Conservation (phyloP, 148 eudicot species). For the Heliamphora exappendiculata region DNA sequence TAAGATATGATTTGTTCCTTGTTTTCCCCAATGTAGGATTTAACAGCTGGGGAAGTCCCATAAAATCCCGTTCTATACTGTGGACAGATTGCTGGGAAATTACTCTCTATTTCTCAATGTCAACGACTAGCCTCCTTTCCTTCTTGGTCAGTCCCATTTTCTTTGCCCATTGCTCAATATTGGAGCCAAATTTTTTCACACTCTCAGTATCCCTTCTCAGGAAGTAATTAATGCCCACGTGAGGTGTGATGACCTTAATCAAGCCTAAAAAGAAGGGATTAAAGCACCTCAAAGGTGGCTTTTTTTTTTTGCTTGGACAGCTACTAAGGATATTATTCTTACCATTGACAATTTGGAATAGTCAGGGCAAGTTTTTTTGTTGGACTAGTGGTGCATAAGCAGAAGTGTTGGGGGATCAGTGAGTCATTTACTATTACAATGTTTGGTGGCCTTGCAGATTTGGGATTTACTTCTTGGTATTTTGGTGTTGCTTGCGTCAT, state of each 20-base stretch:
- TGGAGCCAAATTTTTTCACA: not conserved
- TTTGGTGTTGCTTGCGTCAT: too few species aligned
- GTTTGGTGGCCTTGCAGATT: too few species aligned
- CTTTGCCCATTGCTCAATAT: not conserved
- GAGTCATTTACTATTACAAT: too few species aligned
- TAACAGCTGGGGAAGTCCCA: not conserved
- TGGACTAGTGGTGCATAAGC: too few species aligned
- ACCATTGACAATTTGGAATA: too few species aligned
- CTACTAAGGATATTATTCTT: too few species aligned
- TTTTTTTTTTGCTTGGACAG: too few species aligned
- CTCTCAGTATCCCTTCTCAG: not conserved
- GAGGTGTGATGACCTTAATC: not conserved
- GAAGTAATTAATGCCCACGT: not conserved
- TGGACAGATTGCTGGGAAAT: not conserved
- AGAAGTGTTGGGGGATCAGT: too few species aligned
- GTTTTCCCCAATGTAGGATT: too few species aligned
- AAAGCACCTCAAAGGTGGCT: too few species aligned
- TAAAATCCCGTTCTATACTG: not conserved
- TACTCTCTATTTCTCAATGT: not conserved
- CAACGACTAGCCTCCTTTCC: not conserved
- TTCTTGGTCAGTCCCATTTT: not conserved
- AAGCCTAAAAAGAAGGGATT: not conserved
- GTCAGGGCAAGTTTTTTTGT: too few species aligned
- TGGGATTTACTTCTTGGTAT: too few species aligned
- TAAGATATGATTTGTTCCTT: not conserved